phyloP scores from a whole-genome alignment of 2,329 filamentous ascomycete species.

The Sporothrix schenckii region DNA sequence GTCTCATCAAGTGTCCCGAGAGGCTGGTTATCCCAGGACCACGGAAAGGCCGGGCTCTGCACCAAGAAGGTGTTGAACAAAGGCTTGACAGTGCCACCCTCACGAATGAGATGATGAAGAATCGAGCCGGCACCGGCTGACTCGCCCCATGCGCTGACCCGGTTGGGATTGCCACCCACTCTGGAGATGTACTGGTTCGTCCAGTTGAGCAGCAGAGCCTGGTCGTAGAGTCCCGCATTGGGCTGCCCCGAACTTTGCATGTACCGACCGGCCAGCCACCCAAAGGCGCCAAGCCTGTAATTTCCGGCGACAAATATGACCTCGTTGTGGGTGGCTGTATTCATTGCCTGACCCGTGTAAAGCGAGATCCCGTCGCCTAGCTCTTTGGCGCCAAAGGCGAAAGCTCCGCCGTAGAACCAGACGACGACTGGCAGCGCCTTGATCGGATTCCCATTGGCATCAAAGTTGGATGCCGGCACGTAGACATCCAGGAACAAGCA shows the following conservation, averaged over 20 bases:
- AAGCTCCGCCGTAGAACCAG: slow-evolving; percentile 5
- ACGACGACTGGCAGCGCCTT: slow-evolving; percentile 7
- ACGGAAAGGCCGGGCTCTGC: slow-evolving; percentile 7
- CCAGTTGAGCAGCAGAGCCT: slow-evolving; percentile 8
- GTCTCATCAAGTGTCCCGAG: not conserved
- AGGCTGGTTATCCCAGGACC: slow-evolving; percentile 5
- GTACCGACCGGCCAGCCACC: not conserved
- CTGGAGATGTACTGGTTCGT: slow-evolving; percentile 8
- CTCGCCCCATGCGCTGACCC: slow-evolving; percentile 4
- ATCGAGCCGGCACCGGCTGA: slow-evolving; percentile 6
- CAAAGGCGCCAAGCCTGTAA: slow-evolving; percentile 7
- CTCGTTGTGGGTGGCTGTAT: not conserved
- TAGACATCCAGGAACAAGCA: slow-evolving; percentile 10
- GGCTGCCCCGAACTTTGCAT: not conserved
- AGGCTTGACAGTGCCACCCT: not conserved
- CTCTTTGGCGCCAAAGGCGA: slow-evolving; percentile 3
- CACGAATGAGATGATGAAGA: not conserved
- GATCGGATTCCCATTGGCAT: slow-evolving; percentile 5
- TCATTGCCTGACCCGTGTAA: slow-evolving; percentile 6
- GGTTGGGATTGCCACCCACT: slow-evolving; percentile 1
- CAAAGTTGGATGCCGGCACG: not conserved
- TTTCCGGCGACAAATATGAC: slow-evolving; percentile 1
- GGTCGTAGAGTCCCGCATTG: slow-evolving; percentile 4
- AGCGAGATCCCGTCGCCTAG: slow-evolving; percentile 4
- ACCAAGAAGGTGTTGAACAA: slow-evolving; percentile 2